phyloP scores from a whole-genome alignment of 768 basidiomycete genomes.

The Hypsizygus marmoreus region DNA sequence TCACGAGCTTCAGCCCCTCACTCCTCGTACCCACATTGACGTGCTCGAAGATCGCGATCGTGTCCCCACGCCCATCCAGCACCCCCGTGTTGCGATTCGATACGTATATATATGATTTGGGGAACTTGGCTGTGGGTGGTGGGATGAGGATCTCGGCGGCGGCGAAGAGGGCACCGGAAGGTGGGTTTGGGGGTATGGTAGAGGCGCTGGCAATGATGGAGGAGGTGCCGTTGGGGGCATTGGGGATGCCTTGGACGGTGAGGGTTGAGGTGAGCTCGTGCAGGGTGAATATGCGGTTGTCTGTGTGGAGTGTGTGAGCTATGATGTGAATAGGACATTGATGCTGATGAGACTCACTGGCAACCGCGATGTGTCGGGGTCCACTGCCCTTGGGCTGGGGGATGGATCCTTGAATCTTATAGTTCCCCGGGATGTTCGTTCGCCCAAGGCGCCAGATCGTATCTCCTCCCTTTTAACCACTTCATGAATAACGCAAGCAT shows the following conservation, averaged over 20 bases:
- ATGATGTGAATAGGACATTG: not conserved
- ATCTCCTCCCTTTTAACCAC: slow-evolving; percentile 51
- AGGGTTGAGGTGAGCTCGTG: slow-evolving; percentile 61
- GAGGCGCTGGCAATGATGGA: slow-evolving; percentile 49
- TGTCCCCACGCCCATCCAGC: slow-evolving; percentile 54
- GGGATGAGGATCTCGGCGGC: slow-evolving; percentile 70
- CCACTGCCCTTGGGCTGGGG: slow-evolving; percentile 45
- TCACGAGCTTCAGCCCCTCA: slow-evolving; percentile 34
- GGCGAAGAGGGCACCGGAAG: slow-evolving; percentile 43
- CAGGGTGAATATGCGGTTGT: slow-evolving; percentile 50
- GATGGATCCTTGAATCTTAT: slow-evolving; percentile 55
- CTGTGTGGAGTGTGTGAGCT: slow-evolving; percentile 24
- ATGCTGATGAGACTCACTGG: slow-evolving; percentile 23
- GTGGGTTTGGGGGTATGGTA: slow-evolving; percentile 47
- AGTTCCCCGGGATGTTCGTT: slow-evolving; percentile 43
- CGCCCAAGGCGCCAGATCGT: slow-evolving; percentile 62
- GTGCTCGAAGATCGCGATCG: slow-evolving; percentile 62
- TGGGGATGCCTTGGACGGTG: slow-evolving; percentile 57
- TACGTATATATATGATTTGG: slow-evolving; percentile 58
- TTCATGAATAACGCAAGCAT: not conserved
- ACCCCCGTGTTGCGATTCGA: slow-evolving; percentile 64
- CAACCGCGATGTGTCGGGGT: slow-evolving; percentile 57
- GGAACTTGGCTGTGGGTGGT: slow-evolving; percentile 44
- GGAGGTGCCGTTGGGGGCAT: slow-evolving; percentile 52
- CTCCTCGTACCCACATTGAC: slow-evolving; percentile 18